Evolutionary conservation across 73 alveolate genomes (phyloP), one percentile per base, ranked within the genome.

Genomic region (Paramecium primaurelia): DNA sequence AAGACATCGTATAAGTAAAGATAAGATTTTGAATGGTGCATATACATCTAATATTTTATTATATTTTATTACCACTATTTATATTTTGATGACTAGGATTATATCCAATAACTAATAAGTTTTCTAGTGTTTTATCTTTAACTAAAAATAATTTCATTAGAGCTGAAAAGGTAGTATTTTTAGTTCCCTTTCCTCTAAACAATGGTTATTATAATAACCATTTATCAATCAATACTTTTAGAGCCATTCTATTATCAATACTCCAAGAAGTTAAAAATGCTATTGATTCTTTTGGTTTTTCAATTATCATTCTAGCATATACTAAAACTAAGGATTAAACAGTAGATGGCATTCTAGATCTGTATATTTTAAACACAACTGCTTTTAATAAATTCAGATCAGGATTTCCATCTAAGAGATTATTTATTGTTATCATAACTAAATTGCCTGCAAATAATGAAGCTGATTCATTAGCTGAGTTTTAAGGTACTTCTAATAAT

Each of bases 21-120:
- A 94, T 83, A 98, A 94, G 12, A 98, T 98, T 89, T 98, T 98
- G 86, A 98, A 97, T 10, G 99, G 99, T 18, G 99, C 99, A 92
- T 96, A 95, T 26, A 97, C 99, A 77, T 98, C 99, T 87, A 2
- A 54, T 18, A 54, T n/a, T 4, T 26, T 44, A 32, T 84, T 18
- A 42, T 18, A 4, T 4, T 1, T 34, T 11, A 37, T 64, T 87
- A 87, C 93, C 94, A 25, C 97, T 95, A 37, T 97, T 95, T 11
- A 97, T 96, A 44, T 94, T 96, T n/a, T 96, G 86, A 93, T 98
- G 99, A 36, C 98, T 95, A 11, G 99, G 99, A 89, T 98, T 98
- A 92, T 96, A 98, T n/a, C 99, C 99, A 86, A 98, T 97, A 10
- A 97, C 99, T 94, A 95, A 92, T 34, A 97, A 90, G 59, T 96